Base-by-base conservation (phyloP, 2,329 filamentous ascomycete genomes). In the Phialophora tarda region DNA sequence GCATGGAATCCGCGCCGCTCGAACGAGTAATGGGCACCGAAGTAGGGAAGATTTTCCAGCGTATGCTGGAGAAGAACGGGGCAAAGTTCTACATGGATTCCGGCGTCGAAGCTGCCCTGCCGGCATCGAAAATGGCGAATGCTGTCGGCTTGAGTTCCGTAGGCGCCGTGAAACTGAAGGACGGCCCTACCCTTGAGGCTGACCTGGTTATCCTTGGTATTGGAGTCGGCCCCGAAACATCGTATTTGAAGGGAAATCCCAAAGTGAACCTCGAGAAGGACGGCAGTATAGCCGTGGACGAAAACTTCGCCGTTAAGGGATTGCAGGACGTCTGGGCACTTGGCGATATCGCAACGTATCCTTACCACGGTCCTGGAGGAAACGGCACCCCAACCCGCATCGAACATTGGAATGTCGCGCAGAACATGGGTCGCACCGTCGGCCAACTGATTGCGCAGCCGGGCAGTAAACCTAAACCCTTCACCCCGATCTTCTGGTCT, bases 401-500 rank as follows among this genome's bases (percentile, higher is more conserved):
- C 75, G 95, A 99, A 83, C 95, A 99, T 78, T 99, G 95, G 95
- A 72, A 97, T 79, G 95, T 99, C 2, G 95, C 95, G 4, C 95
- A 98, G 76, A 97, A 98, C 75, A 84, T 91, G 1, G 95, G 95
- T 2, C 91, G 94, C 51, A 85, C 86, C 26, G 94, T 90, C 0
- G 95, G 93, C 1, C 83, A 84, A 60, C 87, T 91, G 73, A 97
- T 99, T 74, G 85, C 88, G 71, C 83, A 90, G 73, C 85, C 89
- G 0, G 79, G 70, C 70, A 7, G 77, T 84, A 54, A 83, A 84
- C 83, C 88, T 0, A 88, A 91, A 73, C 83, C 86, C 2, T 97
- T 97, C 79, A 94, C 95, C 65, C 95, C 95, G 0, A 86, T 99
- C 59, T 99, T 99, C 83, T 99, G 95, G 95, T 97, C 92, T 1